A percentile compares a stretch with the other conserved stretches of the same genome.
Conservation (phyloP, 331 rosid species). For the Ulmus americana region DNA sequence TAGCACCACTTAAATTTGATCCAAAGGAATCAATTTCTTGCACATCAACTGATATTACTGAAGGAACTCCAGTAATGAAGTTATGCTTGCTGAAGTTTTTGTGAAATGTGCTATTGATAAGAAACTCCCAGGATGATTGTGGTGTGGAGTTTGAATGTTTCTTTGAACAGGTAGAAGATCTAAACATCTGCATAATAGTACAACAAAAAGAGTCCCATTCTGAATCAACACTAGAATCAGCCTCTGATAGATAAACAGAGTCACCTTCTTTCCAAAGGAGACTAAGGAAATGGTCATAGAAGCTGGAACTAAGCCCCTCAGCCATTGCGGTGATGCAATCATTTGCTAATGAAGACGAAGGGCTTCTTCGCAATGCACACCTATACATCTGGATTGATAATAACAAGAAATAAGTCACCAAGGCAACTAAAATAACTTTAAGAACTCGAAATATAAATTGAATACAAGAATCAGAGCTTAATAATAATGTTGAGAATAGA, state of each 20-base stretch:
- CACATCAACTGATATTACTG: slow-evolving; percentile 32
- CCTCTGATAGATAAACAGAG: slow-evolving; percentile 44
- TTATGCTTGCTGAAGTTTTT: slow-evolving; percentile 54
- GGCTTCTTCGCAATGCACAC: slow-evolving; percentile 68
- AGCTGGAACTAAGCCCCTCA: slow-evolving; percentile 65
- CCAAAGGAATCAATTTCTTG: slow-evolving; percentile 28
- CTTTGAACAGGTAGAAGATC: slow-evolving; percentile 30
- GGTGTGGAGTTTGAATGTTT: slow-evolving; percentile 29
- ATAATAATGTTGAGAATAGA: neutral
- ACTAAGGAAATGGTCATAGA: slow-evolving; percentile 69
- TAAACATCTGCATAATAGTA: slow-evolving; percentile 61
- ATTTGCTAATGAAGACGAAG: slow-evolving; percentile 65
- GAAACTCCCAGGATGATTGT: slow-evolving; percentile 80
- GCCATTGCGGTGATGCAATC: slow-evolving; percentile 91
- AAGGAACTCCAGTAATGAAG: slow-evolving; percentile 37
- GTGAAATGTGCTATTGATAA: slow-evolving; percentile 69
- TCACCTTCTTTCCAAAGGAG: slow-evolving; percentile 83
- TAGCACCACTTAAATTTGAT: slow-evolving; percentile 24
- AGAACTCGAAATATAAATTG: neutral
- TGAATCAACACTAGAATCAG: slow-evolving; percentile 43
- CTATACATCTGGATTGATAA: slow-evolving; percentile 59
- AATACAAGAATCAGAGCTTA: slow-evolving; percentile 7
- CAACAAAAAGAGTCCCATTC: slow-evolving; percentile 77
- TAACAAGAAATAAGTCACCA: slow-evolving; percentile 10
- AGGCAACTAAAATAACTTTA: slow-evolving; percentile 12